phyloP scores from a whole-genome alignment of 1,139 yeast species.

The Candida tetrigidarum region DNA sequence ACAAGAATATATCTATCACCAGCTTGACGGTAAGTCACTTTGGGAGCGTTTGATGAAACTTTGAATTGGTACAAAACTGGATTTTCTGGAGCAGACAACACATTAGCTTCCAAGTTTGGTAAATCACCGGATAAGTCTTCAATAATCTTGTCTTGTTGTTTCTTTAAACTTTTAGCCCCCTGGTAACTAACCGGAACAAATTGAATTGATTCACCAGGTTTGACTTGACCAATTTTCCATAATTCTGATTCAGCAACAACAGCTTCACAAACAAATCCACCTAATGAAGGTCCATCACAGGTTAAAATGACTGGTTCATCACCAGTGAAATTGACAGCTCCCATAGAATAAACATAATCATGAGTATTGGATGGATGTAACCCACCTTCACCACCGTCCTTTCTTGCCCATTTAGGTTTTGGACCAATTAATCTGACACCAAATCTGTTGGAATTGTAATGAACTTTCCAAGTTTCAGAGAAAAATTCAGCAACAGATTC shows the following conservation, averaged over 20 bases:
- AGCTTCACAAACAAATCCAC: constrained; percentile 97
- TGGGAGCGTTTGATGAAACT: constrained; percentile 59
- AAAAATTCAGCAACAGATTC: constrained; percentile 81
- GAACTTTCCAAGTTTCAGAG: constrained; percentile 84
- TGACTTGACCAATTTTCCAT: constrained; percentile 98
- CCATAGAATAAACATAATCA: constrained; percentile 94
- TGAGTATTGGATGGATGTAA: constrained; percentile 97
- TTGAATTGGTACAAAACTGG: constrained; percentile 63
- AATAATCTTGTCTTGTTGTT: constrained; percentile 59
- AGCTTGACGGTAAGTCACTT: constrained; percentile 89
- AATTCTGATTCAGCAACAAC: constrained; percentile 95
- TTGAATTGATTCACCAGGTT: constrained; percentile 85
- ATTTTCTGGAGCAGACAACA: constrained; percentile 49
- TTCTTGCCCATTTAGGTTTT: constrained; percentile 94
- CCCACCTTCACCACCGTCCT: constrained; percentile 99
- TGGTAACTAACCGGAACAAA: constrained; percentile 79
- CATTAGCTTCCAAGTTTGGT: constrained; percentile 37
- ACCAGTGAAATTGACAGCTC: constrained; percentile 97
- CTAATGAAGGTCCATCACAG: constrained; percentile 96
- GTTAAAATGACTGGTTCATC: constrained; percentile 97
- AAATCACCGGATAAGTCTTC: constrained; percentile 46
- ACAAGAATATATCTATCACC: constrained; percentile 93
- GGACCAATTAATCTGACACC: constrained; percentile 97
- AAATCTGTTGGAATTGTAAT: constrained; percentile 94
- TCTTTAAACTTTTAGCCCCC: constrained; percentile 66